Conservation (phyloP, 148 eudicot species). For the Arctostaphylos glauca region DNA sequence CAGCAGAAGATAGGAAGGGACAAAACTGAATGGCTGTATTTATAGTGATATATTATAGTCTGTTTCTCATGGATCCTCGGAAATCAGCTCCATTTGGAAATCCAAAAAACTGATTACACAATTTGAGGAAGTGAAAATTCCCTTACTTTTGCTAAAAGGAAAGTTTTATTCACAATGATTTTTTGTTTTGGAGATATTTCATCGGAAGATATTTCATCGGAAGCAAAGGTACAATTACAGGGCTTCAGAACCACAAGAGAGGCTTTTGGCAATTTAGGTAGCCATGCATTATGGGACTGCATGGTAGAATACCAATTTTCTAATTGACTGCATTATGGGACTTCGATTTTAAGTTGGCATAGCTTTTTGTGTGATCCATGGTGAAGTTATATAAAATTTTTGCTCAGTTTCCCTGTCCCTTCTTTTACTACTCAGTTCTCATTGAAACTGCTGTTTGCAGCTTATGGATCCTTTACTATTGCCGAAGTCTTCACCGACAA, state of each 20-base stretch:
- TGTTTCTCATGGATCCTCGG: background rate
- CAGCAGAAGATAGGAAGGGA: background rate
- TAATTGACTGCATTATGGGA: background rate
- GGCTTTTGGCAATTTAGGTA: background rate
- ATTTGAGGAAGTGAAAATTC: background rate
- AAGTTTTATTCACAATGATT: background rate
- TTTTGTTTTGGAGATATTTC: background rate
- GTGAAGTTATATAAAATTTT: background rate
- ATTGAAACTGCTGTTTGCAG: slow-evolving; percentile 43
- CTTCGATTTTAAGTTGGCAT: background rate
- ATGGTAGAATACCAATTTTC: background rate
- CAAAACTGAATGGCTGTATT: background rate
- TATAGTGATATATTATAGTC: background rate
- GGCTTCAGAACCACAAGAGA: background rate
- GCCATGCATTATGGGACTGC: background rate
- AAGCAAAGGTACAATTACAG: background rate
- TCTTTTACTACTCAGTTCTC: slow-evolving; percentile 14
- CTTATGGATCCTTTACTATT: slow-evolving; percentile 82
- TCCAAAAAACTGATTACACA: background rate
- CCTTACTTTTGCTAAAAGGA: background rate
- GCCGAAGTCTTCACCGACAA: slow-evolving; percentile 85
- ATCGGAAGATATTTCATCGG: background rate
- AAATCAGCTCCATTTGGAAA: slow-evolving; percentile 1
- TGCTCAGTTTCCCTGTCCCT: background rate
- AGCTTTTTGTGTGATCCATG: background rate